Percentiles rank a stretch among this genome's conserved stretches.
phyloP scores from a whole-genome alignment of 305 asterid species.

The Fraxinus angustifolia region DNA sequence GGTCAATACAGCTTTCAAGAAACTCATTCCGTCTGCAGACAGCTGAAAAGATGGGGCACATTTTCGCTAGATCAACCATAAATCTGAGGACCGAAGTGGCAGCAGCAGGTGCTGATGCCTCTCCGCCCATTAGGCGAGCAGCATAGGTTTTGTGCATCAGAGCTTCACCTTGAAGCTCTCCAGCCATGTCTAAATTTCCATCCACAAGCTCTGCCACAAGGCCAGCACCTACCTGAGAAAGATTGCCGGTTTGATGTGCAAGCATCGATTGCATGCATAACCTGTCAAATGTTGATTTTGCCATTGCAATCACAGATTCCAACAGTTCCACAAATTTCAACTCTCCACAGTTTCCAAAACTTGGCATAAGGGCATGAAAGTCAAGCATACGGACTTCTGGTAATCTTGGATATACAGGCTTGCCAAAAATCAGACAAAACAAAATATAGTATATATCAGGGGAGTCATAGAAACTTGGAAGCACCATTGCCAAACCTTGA shows the following conservation, averaged over 20 bases:
- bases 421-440: slow-evolving; percentile 95
- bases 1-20: slow-evolving; percentile 92
- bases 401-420: slow-evolving; percentile 95
- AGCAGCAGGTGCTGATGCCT: slow-evolving; percentile 99
- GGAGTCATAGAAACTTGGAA: slow-evolving; percentile 94
- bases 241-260: slow-evolving; percentile 82
- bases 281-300: slow-evolving; percentile 95
- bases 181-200: slow-evolving; percentile 75
- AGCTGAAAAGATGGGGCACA: slow-evolving; percentile 92
- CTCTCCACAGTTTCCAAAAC: slow-evolving; percentile 70
- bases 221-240: slow-evolving; percentile 94
- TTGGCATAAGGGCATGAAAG: slow-evolving; percentile 96
- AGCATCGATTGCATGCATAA: slow-evolving; percentile 75
- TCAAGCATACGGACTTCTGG: slow-evolving; percentile 99
- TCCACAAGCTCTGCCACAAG: slow-evolving; percentile 95
- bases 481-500: slow-evolving; percentile 92
- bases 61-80: slow-evolving; percentile 98
- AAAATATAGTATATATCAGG: slow-evolving; percentile 96
- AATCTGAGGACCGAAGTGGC: slow-evolving; percentile 95
- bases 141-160: slow-evolving; percentile 99
- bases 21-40: slow-evolving; percentile 88
- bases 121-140: slow-evolving; percentile 99
- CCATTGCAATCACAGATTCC: slow-evolving; percentile 96
- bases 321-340: slow-evolving; percentile 80
- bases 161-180: slow-evolving; percentile 99